These are phyloP conservation scores for Batrachochytrium dendrobatidis DNA, from an alignment of 371 early-diverging fungal genomes.

Conservation along the genomic window DNA sequence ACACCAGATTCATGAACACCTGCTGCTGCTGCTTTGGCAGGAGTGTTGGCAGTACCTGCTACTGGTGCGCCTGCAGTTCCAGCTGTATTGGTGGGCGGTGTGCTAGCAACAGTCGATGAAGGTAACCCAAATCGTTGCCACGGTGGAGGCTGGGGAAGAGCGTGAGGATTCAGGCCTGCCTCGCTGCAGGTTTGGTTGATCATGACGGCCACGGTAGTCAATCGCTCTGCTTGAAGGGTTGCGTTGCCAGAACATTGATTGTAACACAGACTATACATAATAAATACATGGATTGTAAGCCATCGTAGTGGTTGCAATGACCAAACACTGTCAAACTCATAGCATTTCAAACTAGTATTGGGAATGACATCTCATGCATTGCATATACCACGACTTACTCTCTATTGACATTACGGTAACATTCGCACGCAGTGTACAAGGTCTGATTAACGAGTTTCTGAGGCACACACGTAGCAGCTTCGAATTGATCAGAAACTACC, in stretches of 20 bases:
- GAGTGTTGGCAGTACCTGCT: no score
- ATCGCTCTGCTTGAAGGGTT: background rate
- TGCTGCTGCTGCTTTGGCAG: no score
- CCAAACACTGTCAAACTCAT: no score
- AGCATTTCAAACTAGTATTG: no score
- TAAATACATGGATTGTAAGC: background rate
- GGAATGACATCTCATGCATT: no score
- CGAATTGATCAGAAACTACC: background rate
- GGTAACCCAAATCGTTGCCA: background rate
- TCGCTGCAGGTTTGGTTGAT: background rate
- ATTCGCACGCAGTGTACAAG: background rate
- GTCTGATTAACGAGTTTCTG: background rate
- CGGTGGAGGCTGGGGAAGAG: slow-evolving; percentile 1
- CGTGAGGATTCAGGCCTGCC: background rate
- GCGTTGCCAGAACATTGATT: background rate
- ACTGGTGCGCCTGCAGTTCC: no score
- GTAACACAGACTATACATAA: background rate
- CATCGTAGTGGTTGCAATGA: no score
- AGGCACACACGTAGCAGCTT: background rate
- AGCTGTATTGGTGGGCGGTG: background rate
- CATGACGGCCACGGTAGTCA: background rate
- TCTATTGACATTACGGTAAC: background rate
- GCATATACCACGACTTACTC: slow-evolving; percentile 1
- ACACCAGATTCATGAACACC: no score
- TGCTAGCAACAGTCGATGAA: background rate